Evolutionary conservation across 352 stramenopile genomes (phyloP), one percentile per base, ranked within the genome.

Genomic region (Globisporangium emineosum): DNA sequence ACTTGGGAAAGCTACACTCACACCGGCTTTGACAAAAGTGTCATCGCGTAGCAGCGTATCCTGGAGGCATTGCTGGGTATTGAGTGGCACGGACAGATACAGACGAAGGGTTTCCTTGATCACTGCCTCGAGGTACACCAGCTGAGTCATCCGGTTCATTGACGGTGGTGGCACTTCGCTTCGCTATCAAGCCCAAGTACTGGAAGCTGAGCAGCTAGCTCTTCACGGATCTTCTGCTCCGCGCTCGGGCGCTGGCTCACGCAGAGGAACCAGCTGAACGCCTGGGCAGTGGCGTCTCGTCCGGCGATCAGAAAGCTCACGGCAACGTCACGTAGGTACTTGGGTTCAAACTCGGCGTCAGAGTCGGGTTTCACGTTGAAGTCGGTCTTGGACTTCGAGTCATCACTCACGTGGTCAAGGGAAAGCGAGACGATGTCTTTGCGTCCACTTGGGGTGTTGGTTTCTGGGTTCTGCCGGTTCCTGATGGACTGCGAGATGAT

Each of bases 11-110:
- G 62, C 69, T 21, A 88, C 73, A 54, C 70, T 66, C 12, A 62
- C 74, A 13, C 68, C 68, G 17, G 25, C 57, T 0, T 56, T 40
- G 1, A 92, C 63, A 37, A 81, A 79, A n/a, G 81, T 89, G 50
- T 75, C 83, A 58, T 92, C 78, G 35, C 73, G 66, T 9, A 89
- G 71, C 63, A 82, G 62, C 0, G 78, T 79, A 66, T 87, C 81
- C 1, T 64, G 56, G n/a, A 62, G 62, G 3, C 60, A 57, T 17
- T 65, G 35, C 35, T 70, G 71, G 12, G 53, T 42, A 37, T 82
- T 77, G 27, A 57, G 55, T 8, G 76, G 72, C 2, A 78, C 73
- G 17, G 66, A 27, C 19, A 73, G 68, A 47, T 74, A 69, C 21
- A 84, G 52, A 0, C 76, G 68, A 3, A 81, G 57, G 10, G 64